Evolutionary conservation across 73 alveolate species (phyloP).

Genomic region (Blepharisma stoltei): DNA sequence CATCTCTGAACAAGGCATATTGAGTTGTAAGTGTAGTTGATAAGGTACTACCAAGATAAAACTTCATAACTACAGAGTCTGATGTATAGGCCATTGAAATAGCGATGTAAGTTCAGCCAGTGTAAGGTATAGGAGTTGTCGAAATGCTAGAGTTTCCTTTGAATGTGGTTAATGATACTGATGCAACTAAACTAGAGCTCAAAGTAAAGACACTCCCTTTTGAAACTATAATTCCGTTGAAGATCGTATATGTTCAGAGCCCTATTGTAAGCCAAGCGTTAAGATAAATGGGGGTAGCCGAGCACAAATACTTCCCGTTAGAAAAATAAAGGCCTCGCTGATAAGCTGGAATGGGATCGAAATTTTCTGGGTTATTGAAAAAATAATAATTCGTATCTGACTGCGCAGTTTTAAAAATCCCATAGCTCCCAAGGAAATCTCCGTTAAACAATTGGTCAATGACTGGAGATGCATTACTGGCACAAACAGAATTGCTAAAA

Average conservation of each 20-base stretch:
- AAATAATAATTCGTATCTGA: background rate
- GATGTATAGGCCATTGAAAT: background rate
- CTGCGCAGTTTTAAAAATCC: background rate
- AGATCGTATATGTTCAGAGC: background rate
- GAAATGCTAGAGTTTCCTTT: background rate
- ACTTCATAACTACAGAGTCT: background rate
- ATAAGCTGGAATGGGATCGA: constrained; percentile 6
- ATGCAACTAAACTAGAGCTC: background rate
- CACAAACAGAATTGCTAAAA: too few species aligned
- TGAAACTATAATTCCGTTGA: background rate
- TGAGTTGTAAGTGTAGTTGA: background rate
- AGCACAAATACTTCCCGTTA: background rate
- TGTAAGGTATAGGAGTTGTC: background rate
- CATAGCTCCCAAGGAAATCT: background rate
- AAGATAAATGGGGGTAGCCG: background rate
- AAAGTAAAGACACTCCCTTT: background rate
- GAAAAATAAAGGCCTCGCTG: background rate
- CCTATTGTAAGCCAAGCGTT: background rate
- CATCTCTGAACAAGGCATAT: background rate
- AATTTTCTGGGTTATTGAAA: background rate
- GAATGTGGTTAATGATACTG: background rate
- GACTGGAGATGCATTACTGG: too few species aligned
- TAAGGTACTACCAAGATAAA: background rate
- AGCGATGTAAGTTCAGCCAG: background rate
- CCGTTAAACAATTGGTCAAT: background rate